Conservation (phyloP, 2,329 filamentous ascomycete genomes). For the Xylogone sp. region DNA sequence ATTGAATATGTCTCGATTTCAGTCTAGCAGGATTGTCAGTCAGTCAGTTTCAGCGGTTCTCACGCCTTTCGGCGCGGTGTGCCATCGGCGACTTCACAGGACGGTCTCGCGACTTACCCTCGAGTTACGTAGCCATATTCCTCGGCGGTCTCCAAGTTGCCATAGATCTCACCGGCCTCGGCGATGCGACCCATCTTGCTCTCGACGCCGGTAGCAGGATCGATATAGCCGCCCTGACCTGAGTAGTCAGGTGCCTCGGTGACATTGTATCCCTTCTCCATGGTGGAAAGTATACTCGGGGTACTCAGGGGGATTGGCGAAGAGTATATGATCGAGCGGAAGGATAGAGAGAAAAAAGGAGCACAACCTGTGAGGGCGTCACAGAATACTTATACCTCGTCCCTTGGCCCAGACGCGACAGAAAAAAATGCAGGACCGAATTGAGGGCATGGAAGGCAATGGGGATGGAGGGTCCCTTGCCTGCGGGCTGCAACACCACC, state of each 20-base stretch:
- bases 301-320: not conserved
- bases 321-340: not conserved
- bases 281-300: too few relatives aligned
- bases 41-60: not conserved
- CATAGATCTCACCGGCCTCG: conserved; percentile 50
- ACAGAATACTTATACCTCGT: conserved; percentile 4
- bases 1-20: conserved; percentile 50
- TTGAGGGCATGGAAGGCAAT: too few relatives aligned
- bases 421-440: too few relatives aligned
- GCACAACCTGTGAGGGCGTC: not conserved
- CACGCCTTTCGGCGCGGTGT: too few relatives aligned
- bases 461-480: not conserved
- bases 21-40: conserved; percentile 12
- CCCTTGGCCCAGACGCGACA: not conserved
- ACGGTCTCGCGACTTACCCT: conserved; percentile 32
- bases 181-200: conserved; percentile 29
- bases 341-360: not conserved
- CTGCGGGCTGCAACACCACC: not conserved
- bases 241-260: conserved; percentile 13
- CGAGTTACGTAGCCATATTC: conserved; percentile 47
- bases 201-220: conserved; percentile 17
- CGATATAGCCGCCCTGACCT: conserved; percentile 16
- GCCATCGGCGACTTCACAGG: not conserved
- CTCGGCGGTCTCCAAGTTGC: conserved; percentile 45
- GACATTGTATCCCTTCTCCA: conserved; percentile 23